Base-by-base conservation (phyloP, 495 filamentous ascomycete species). In the Tuber calosporum region DNA sequence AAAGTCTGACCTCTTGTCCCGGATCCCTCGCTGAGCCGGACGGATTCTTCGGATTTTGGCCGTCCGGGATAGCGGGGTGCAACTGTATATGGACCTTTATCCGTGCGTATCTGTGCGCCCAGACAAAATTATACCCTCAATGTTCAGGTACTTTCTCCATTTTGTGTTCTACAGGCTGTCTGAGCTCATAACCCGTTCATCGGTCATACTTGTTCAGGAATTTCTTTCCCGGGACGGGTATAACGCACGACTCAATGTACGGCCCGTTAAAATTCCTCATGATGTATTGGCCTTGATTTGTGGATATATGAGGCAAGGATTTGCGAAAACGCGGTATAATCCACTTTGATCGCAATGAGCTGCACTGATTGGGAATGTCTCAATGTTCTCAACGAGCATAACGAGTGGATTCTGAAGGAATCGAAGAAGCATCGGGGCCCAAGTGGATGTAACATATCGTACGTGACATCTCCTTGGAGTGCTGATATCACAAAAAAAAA, bases 381-480 rank as follows among this genome's bases (percentile, higher is more conserved):
- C 75, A 75, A 78, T 78, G 76, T 77, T 71, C 70, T 68, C 67
- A n/a, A n/a, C n/a, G n/a, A n/a, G n/a, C 69, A 53, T 69, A 62
- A 68, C 74, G 70, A 48, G 62, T 68, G 76, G 76, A 78, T 77
- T 66, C 43, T 66, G 68, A 77, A 77, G 75, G 68, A 73, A 70
- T 77, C 67, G 70, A 77, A 72, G 76, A 62, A 67, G 76, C 76
- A 77, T 78, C 75, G 75, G 66, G 73, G 74, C 62, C 66, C 62
- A 66, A 38, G 73, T 36, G 70, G 77, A 78, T 78, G 76, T 78
- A 78, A 78, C 76, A 68, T 78, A 78, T 78, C 76, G 76, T 78
- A 78, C 77, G 71, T 78, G 53, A 62, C 26, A 62, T 17, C 53
- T 34, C 53, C 26, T 15, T 30, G 26, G 11, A 34, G 53, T 45